Conservation (phyloP, 345 rosid genomes). For the Crucihimalaya himalaica region DNA sequence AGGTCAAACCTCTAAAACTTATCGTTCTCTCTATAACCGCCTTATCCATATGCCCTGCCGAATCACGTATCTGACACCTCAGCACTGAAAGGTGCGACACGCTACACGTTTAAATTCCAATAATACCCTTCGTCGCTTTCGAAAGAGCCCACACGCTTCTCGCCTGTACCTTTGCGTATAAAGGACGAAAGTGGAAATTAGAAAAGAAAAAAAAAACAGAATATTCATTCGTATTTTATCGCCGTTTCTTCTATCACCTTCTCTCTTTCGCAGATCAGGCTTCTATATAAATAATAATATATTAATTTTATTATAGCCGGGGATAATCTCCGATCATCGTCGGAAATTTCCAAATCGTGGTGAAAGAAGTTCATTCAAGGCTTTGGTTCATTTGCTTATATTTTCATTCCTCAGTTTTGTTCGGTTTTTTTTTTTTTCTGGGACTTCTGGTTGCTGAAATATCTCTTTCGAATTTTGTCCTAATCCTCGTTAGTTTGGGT, state of each 20-base stretch:
- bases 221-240: constrained; percentile 23
- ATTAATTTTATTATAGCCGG: not conserved
- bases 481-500: not conserved
- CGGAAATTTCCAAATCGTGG: not conserved
- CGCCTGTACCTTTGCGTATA: constrained; percentile 14
- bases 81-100: constrained; percentile 23
- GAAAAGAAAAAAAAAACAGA: not conserved
- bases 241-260: constrained; percentile 21
- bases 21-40: not conserved
- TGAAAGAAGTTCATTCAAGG: not conserved
- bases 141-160: not conserved
- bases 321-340: constrained; percentile 10
- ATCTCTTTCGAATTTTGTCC: not conserved
- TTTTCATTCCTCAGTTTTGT: not conserved
- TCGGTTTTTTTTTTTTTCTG: too few species aligned
- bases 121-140: not conserved
- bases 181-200: constrained; percentile 21
- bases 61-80: constrained; percentile 35
- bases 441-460: constrained; percentile 6
- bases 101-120: not conserved
- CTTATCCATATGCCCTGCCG: constrained; percentile 17
- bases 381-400: not conserved
- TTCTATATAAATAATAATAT: not conserved
- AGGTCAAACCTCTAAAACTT: not conserved
- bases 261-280: constrained; percentile 14